phyloP scores from a whole-genome alignment of 495 filamentous ascomycete genomes.

The Ramalina peruviana region DNA sequence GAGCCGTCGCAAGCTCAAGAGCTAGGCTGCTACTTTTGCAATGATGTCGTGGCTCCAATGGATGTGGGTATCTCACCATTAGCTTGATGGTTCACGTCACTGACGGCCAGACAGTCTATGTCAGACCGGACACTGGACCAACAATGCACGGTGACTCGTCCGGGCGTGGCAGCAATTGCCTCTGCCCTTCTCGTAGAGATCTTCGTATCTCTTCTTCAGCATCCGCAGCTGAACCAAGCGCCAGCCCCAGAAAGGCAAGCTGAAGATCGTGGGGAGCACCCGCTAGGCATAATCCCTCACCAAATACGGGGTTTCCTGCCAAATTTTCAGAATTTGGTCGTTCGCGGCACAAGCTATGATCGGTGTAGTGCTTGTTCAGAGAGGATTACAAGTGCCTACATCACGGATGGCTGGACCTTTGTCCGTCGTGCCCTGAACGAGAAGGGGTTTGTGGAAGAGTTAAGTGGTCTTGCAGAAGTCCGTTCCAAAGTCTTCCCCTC shows the following conservation, averaged over 20 bases:
- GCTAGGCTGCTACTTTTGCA: constrained; percentile 95
- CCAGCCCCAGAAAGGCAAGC: constrained; percentile 27
- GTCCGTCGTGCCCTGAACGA: constrained; percentile 75
- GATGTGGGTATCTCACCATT: constrained; percentile 49
- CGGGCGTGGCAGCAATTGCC: constrained; percentile 81
- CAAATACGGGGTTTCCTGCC: constrained; percentile 87
- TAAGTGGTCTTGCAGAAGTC: constrained; percentile 85
- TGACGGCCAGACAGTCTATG: constrained; percentile 54
- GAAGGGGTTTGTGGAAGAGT: constrained; percentile 73
- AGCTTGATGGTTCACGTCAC: constrained; percentile 10
- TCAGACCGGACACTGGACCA: constrained; percentile 92
- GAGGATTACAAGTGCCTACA: constrained; percentile 58
- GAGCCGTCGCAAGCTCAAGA: constrained; percentile 31
- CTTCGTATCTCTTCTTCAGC: constrained; percentile 75
- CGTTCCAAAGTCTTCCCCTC: background rate
- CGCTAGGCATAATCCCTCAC: constrained; percentile 81
- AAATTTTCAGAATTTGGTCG: constrained; percentile 67
- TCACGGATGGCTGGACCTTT: constrained; percentile 68
- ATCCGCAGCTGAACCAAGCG: constrained; percentile 54
- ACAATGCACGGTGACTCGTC: constrained; percentile 93
- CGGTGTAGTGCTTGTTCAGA: constrained; percentile 87
- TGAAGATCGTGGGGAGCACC: constrained; percentile 51
- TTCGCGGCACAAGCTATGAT: constrained; percentile 71
- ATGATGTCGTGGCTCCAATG: constrained; percentile 87
- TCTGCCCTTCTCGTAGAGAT: constrained; percentile 87